These are phyloP conservation scores for Neoboletus subvelutipes DNA, from an alignment of 768 basidiomycete genomes.

Conservation along the genomic window DNA sequence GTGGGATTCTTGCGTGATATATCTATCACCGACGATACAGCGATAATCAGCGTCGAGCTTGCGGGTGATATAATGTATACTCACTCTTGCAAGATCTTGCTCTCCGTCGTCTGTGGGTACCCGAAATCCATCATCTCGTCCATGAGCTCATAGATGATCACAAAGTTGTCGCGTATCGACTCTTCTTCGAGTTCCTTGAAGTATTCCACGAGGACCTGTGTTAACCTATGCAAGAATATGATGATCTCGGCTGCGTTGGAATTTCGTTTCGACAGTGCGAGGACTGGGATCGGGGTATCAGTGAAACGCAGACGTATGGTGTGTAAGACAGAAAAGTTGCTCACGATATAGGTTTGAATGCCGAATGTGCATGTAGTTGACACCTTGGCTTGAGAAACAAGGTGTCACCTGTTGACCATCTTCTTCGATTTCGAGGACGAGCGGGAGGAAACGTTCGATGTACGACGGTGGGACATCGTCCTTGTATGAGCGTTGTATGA, in stretches of 20 bases:
- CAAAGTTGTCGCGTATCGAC: constrained; percentile 98
- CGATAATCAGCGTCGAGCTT: background rate
- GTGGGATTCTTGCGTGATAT: constrained; percentile 98
- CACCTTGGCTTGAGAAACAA: constrained; percentile 90
- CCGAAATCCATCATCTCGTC: constrained; percentile 99
- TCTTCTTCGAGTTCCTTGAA: constrained; percentile 99
- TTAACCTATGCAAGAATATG: constrained; percentile 92
- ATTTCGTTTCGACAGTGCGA: constrained; percentile 95
- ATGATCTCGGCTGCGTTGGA: constrained; percentile 95
- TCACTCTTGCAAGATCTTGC: constrained; percentile 97
- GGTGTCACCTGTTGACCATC: constrained; percentile 95
- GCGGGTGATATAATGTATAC: constrained; percentile 23
- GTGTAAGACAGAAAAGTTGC: constrained; percentile 30
- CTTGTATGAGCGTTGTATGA: constrained; percentile 94
- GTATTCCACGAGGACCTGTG: constrained; percentile 93
- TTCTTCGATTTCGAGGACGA: constrained; percentile 94
- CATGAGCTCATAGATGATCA: constrained; percentile 97
- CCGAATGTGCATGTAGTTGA: constrained; percentile 98
- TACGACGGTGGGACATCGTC: constrained; percentile 91
- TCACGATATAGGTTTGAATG: constrained; percentile 96
- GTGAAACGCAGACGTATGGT: background rate
- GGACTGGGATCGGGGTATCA: constrained; percentile 49
- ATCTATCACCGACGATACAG: constrained; percentile 43
- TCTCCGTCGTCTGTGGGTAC: constrained; percentile 97
- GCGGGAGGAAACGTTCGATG: constrained; percentile 91